Evolutionary conservation across 805 yeast species (phyloP).

Genomic region (Metschnikowia picachoensis): DNA sequence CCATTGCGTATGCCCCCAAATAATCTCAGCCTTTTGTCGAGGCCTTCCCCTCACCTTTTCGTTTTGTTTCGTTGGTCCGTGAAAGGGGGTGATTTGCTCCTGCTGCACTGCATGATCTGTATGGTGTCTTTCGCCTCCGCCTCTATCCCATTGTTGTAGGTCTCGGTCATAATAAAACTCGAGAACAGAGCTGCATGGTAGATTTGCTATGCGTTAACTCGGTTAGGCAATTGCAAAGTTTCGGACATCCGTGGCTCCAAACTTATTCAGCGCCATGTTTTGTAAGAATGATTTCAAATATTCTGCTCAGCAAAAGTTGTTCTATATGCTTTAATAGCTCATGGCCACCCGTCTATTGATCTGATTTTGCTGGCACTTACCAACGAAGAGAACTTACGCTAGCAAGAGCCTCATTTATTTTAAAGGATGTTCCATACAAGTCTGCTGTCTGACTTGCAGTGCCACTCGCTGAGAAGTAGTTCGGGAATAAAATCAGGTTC

Average conservation of each 20-base stretch:
- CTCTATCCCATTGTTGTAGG: conserved; percentile 8
- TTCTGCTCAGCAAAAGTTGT: conserved; percentile 3
- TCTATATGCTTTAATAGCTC: conserved; percentile 10
- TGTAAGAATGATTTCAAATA: neutral
- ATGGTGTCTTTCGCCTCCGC: conserved; percentile 3
- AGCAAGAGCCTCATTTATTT: neutral
- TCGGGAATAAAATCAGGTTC: conserved; percentile 7
- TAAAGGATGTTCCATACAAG: conserved; percentile 5
- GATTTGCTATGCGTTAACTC: conserved; percentile 12
- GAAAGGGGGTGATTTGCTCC: conserved; percentile 4
- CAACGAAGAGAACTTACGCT: neutral
- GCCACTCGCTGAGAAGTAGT: conserved; percentile 9
- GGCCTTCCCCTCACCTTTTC: conserved; percentile 1
- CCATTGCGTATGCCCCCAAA: neutral
- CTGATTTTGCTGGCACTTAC: neutral
- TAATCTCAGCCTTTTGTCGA: neutral
- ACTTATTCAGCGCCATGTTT: conserved; percentile 7
- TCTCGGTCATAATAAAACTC: conserved; percentile 3
- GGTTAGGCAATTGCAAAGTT: conserved; percentile 9
- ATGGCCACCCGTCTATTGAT: conserved; percentile 4
- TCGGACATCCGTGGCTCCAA: conserved; percentile 5
- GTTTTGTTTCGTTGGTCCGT: neutral
- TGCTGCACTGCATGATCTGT: conserved; percentile 4
- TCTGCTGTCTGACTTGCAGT: conserved; percentile 10
- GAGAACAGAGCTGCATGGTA: conserved; percentile 7